A percentile compares a stretch with the other conserved stretches of the same genome.
Evolutionary conservation across 345 rosid genomes (phyloP).

Genomic region (Linum trigynum): DNA sequence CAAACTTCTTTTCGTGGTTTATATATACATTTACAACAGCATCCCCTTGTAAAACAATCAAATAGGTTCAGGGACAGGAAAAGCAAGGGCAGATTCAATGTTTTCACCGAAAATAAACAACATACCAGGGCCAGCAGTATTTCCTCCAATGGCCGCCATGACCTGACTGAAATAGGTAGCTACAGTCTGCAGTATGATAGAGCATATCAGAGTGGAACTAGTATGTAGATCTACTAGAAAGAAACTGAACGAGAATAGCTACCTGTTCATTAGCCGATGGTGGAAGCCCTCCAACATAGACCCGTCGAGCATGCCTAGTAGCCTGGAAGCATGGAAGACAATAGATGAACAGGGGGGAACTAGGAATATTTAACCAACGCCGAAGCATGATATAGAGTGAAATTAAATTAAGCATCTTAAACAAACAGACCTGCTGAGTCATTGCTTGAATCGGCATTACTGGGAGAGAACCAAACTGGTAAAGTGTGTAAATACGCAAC

Average conservation of each 20-base stretch:
- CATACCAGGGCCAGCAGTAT: constrained; percentile 94
- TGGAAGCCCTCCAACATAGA: constrained; percentile 97
- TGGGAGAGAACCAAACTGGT: constrained; percentile 70
- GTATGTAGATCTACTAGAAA: constrained; percentile 1
- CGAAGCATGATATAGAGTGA: not conserved
- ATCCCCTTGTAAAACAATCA: constrained; percentile 49
- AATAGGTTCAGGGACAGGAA: not conserved
- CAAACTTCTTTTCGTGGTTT: constrained; percentile 98
- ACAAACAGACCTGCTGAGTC: constrained; percentile 84
- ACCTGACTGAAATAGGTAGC: constrained; percentile 91
- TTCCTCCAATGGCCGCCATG: constrained; percentile 96
- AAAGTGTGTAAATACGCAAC: constrained; percentile 14
- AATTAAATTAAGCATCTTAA: not conserved
- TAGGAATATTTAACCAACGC: not conserved
- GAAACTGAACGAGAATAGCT: not conserved
- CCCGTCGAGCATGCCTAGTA: constrained; percentile 98
- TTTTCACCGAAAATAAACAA: not conserved
- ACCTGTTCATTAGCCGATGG: constrained; percentile 99
- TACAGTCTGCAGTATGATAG: constrained; percentile 51
- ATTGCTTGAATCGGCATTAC: constrained; percentile 94
- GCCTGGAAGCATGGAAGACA: constrained; percentile 43
- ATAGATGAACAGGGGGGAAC: not conserved
- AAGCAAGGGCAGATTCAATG: not conserved
- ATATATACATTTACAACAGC: constrained; percentile 99
- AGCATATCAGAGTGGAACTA: constrained; percentile 13